These are phyloP conservation scores for Saccharata proteae DNA, from an alignment of 2,329 filamentous ascomycete species.

Conservation along the genomic window DNA sequence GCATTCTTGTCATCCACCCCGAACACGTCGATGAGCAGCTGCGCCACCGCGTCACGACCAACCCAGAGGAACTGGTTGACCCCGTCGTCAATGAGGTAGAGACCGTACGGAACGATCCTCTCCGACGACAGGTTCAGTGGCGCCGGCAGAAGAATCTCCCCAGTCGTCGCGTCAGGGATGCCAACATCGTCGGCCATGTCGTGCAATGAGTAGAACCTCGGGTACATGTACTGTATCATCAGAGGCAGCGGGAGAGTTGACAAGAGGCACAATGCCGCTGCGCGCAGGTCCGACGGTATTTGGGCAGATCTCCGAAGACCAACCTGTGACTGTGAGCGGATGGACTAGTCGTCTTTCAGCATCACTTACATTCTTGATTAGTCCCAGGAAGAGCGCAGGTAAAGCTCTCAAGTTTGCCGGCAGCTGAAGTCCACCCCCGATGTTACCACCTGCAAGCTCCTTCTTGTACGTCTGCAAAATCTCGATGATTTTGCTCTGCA, in stretches of 20 bases:
- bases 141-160: constrained; percentile 79
- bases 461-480: constrained; percentile 93
- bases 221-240: constrained; percentile 77
- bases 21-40: constrained; percentile 82
- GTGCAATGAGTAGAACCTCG: constrained; percentile 59
- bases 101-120: constrained; percentile 72
- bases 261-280: constrained; percentile 83
- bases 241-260: constrained; percentile 86
- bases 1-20: constrained; percentile 71
- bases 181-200: constrained; percentile 96
- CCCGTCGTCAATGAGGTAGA: constrained; percentile 94
- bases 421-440: constrained; percentile 78
- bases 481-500: constrained; percentile 86
- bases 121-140: constrained; percentile 79
- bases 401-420: constrained; percentile 82
- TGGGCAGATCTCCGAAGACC: constrained; percentile 85
- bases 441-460: constrained; percentile 88
- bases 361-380: constrained; percentile 91
- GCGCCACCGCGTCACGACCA: constrained; percentile 81
- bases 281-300: constrained; percentile 86
- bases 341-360: constrained; percentile 12
- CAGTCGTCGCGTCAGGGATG: constrained; percentile 70
- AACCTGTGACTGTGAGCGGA: constrained; percentile 29
- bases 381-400: constrained; percentile 78
- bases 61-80: constrained; percentile 98